A percentile compares a stretch with the other conserved stretches of the same genome.
Evolutionary conservation across 164 flowering plant genomes (phyloP).

Genomic region (Protea cynaroides): DNA sequence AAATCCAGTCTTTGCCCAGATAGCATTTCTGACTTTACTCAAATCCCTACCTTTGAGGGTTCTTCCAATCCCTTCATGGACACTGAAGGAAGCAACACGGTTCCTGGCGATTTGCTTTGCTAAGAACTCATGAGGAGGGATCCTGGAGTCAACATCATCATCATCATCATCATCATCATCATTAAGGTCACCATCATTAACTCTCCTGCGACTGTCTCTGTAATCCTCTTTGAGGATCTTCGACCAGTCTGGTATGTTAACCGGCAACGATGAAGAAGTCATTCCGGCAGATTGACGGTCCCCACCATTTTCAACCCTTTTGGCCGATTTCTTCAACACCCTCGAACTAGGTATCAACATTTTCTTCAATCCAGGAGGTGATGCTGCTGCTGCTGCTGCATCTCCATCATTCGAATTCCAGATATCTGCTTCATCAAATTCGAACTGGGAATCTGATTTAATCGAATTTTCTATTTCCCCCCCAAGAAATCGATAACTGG

Average conservation of each 20-base stretch:
- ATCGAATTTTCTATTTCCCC: constrained; percentile 6
- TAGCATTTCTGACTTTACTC: constrained; percentile 25
- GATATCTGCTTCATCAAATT: constrained; percentile 23
- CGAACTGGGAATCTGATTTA: constrained; percentile 8
- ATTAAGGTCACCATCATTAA: constrained; percentile 2
- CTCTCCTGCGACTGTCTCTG: constrained; percentile 4
- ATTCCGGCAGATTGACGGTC: not conserved
- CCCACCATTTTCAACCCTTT: constrained; percentile 3
- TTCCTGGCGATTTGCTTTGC: constrained; percentile 25
- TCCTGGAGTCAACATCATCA: not conserved
- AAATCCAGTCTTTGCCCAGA: constrained; percentile 28
- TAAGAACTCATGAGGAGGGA: constrained; percentile 30
- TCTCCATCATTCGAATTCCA: constrained; percentile 9
- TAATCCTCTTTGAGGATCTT: constrained; percentile 20
- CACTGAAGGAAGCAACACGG: constrained; percentile 21
- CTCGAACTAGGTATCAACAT: constrained; percentile 11
- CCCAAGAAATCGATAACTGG: constrained; percentile 11
- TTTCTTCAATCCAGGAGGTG: constrained; percentile 8
- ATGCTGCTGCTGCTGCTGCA: not conserved
- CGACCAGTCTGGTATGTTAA: constrained; percentile 34
- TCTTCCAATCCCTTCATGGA: constrained; percentile 26
- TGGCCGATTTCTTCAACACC: constrained; percentile 8
- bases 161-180: constrained; percentile 13
- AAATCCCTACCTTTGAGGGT: constrained; percentile 32
- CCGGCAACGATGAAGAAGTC: constrained; percentile 18